These are phyloP conservation scores for Trichothecium sympodiale DNA, from an alignment of 2,329 filamentous ascomycete genomes.

Conservation along the genomic window DNA sequence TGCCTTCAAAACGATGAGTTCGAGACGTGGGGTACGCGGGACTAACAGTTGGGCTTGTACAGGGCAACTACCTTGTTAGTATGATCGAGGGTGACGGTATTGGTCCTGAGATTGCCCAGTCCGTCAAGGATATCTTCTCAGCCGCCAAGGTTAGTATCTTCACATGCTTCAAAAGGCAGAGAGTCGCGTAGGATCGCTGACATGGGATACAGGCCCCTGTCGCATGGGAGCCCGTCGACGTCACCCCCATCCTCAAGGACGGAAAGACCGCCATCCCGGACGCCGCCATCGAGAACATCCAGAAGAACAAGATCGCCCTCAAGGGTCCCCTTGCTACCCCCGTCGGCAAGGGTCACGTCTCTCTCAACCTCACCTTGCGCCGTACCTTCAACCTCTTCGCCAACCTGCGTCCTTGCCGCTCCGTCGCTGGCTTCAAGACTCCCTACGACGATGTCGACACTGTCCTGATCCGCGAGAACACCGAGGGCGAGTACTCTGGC, in stretches of 20 bases:
- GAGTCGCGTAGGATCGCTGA: conserved; percentile 11
- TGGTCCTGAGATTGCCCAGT: conserved; percentile 93
- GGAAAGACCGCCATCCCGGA: conserved; percentile 93
- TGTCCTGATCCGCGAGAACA: conserved; percentile 97
- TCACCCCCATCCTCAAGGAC: conserved; percentile 85
- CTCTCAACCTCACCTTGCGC: conserved; percentile 94
- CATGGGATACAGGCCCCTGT: conserved; percentile 58
- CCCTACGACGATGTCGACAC: conserved; percentile 96
- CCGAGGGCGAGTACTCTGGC: conserved; percentile 97
- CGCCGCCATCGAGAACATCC: conserved; percentile 84
- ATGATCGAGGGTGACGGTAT: conserved; percentile 99
- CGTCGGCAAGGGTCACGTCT: conserved; percentile 97
- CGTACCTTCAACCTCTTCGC: conserved; percentile 99
- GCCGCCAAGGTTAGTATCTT: conserved; percentile 66
- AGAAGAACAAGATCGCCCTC: conserved; percentile 91
- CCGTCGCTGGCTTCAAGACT: conserved; percentile 95
- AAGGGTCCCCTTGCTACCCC: conserved; percentile 97
- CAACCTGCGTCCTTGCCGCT: conserved; percentile 96
- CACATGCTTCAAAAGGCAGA: not conserved
- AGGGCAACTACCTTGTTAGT: conserved; percentile 94
- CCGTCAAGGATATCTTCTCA: conserved; percentile 96
- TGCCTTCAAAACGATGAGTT: conserved; percentile 5
- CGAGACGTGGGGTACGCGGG: not conserved
- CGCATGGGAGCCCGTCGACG: conserved; percentile 94
- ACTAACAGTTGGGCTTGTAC: conserved; percentile 14